Evolutionary conservation across 2,329 filamentous ascomycete species (phyloP), one percentile per base, ranked within the genome.

Genomic region (Drechslerella coelobrocha): DNA sequence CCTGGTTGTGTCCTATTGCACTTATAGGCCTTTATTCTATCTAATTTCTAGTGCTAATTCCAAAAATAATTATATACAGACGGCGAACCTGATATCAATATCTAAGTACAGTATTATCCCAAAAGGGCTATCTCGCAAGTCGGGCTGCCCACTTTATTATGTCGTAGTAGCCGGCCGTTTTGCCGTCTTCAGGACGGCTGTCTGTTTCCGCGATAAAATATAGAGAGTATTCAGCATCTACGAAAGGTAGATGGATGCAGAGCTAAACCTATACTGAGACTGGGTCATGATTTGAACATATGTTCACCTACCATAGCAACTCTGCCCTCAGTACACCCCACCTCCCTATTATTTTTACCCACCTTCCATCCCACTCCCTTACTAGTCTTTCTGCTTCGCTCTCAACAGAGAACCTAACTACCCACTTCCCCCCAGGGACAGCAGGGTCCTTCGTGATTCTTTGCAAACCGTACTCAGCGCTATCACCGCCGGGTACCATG

Each of bases 311-410:
- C 65, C 65, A 69, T 6, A 62, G 26, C 21, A 69, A 23, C 43
- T 69, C 65, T 6, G 39, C 52, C n/a, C 24, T 62, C n/a, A 69
- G 31, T 19, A 19, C 23, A 14, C 57, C 57, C 21, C 31, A 57
- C 26, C 50, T 57, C 12, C 65, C 65, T 2, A 17, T 45, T 9
- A 69, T 21, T 5, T 53, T 69, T 3, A 62, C 57, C 57, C 52
- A 62, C 24, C 34, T 47, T 6, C 57, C 57, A 48, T 69, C 65
- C 65, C 65, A 69, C 1, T 69, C 65, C 21, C 65, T 62, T 10
- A 69, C 65, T 1, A 69, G 27, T 26, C 65, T 62, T 14, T 61
- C 65, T n/a, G 57, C 65, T 26, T 69, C 65, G 19, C 65, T 69
- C 12, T 45, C 27, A 27, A 62, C 47, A 10, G 52, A 52, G 23